These are phyloP conservation scores for Exsudoporus frostii DNA, from an alignment of 768 basidiomycete genomes.

Conservation along the genomic window DNA sequence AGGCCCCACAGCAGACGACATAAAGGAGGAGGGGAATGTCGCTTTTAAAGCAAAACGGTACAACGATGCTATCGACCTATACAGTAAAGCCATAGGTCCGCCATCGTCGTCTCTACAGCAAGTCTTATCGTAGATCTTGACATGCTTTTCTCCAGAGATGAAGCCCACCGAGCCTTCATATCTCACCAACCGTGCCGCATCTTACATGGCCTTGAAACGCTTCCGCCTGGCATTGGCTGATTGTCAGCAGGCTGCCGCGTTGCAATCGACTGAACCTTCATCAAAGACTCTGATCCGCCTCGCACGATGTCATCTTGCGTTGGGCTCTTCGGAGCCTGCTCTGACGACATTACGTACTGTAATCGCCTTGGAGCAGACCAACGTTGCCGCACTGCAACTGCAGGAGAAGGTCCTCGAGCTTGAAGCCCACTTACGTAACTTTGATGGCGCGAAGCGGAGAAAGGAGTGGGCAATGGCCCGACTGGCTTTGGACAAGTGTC, in stretches of 20 bases:
- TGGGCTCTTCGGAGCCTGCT: constrained; percentile 67
- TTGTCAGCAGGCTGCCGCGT: constrained; percentile 67
- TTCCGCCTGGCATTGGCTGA: constrained; percentile 74
- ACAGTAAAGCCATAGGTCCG: constrained; percentile 72
- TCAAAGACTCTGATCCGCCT: constrained; percentile 80
- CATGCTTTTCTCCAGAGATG: constrained; percentile 40
- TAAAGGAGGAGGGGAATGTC: constrained; percentile 73
- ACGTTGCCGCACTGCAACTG: constrained; percentile 57
- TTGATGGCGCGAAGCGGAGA: constrained; percentile 50
- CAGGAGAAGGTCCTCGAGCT: constrained; percentile 58
- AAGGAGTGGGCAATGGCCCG: constrained; percentile 78
- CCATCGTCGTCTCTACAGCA: constrained; percentile 20
- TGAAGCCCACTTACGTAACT: constrained; percentile 63
- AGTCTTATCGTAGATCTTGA: constrained; percentile 5
- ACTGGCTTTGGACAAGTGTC: constrained; percentile 75
- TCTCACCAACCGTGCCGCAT: constrained; percentile 82
- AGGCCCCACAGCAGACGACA: constrained; percentile 48
- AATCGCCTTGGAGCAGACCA: constrained; percentile 59
- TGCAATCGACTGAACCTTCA: constrained; percentile 61
- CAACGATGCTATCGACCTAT: constrained; percentile 66
- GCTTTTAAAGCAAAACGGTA: constrained; percentile 69
- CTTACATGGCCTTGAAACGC: constrained; percentile 77
- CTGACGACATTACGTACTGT: constrained; percentile 62
- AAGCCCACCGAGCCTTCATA: constrained; percentile 69
- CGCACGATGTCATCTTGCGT: constrained; percentile 79